These are phyloP conservation scores for Jasminum sambac DNA, from an alignment of 257 asterid genomes.

Conservation along the genomic window DNA sequence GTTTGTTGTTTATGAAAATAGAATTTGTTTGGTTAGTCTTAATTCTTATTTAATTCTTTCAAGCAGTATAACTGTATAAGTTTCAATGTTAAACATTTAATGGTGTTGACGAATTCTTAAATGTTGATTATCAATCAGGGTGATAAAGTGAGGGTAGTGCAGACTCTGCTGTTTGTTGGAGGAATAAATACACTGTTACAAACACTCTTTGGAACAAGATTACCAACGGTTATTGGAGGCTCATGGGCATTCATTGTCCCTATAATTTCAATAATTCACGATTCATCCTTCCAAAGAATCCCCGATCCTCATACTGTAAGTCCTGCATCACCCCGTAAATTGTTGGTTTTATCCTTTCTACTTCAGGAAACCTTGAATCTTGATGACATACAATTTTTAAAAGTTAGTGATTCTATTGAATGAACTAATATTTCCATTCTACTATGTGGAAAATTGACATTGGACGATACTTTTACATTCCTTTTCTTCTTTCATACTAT, in stretches of 20 bases:
- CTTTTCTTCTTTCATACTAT: too few relatives aligned
- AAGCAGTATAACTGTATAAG: background rate
- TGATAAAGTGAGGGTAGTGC: slow-evolving; percentile 92
- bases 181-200: slow-evolving; percentile 86
- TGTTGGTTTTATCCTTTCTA: background rate
- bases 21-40: background rate
- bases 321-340: background rate
- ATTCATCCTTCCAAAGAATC: slow-evolving; percentile 65
- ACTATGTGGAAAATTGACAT: too few relatives aligned
- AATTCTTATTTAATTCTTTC: background rate
- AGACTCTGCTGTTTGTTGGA: slow-evolving; percentile 83
- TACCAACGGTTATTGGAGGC: slow-evolving; percentile 93
- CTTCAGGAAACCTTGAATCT: background rate
- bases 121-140: slow-evolving; percentile 36
- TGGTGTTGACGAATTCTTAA: background rate
- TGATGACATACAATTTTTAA: background rate
- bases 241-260: slow-evolving; percentile 99
- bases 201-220: slow-evolving; percentile 88
- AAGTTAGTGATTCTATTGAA: background rate
- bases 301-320: slow-evolving; percentile 69
- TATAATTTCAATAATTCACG: slow-evolving; percentile 83
- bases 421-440: too few relatives aligned
- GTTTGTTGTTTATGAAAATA: background rate
- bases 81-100: background rate
- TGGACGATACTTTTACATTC: too few relatives aligned